Base-by-base conservation (phyloP, 768 basidiomycete species). In the Lactarius hengduanensis region DNA sequence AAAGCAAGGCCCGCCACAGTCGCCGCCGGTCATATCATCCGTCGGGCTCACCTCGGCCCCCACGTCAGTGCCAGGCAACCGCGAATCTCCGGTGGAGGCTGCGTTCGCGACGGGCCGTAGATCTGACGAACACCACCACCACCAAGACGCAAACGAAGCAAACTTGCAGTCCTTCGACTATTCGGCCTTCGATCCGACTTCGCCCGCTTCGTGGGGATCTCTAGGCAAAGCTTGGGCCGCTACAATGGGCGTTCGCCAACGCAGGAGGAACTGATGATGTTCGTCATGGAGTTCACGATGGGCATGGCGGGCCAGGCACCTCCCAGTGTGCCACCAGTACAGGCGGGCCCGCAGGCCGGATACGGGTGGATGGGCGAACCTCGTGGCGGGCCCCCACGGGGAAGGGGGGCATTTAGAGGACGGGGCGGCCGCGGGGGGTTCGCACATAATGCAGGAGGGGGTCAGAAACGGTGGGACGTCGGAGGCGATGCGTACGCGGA, bases 191-290 rank as follows among this genome's bases (percentile, higher is more conserved):
- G 84, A 93, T 80, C 86, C 85, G 62, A 87, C 87, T 34, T 80
- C 83, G 54, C 83, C 92, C 62, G 76, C 83, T 61, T 87, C 90
- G 75, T 95, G 93, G 93, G 86, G 89, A 79, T 82, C 84, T 64
- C 83, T 95, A 66, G 89, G 89, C 74, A 85, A 85, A 74, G 86
- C 91, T 80, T 94, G 90, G 90, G 77, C 82, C 73, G 80, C 81
- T 63, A 87, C 89, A 61, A 89, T 75, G 89, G 90, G 50, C 81
- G 83, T 72, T 58, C 79, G 70, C 92, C 92, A 34, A 82, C 89
- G 64, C 86, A 88, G 72, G 87, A 91, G 72, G 83, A 92, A 72
- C 82, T 93, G 70, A 86, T 91, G 86, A 82, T 86, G 75, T 90
- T 88, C 73, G 81, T 90, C 68, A 81, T 89, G 80, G 65, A 81